Conservation (phyloP, 2,329 filamentous ascomycete genomes). For the Scedosporium dehoogii region DNA sequence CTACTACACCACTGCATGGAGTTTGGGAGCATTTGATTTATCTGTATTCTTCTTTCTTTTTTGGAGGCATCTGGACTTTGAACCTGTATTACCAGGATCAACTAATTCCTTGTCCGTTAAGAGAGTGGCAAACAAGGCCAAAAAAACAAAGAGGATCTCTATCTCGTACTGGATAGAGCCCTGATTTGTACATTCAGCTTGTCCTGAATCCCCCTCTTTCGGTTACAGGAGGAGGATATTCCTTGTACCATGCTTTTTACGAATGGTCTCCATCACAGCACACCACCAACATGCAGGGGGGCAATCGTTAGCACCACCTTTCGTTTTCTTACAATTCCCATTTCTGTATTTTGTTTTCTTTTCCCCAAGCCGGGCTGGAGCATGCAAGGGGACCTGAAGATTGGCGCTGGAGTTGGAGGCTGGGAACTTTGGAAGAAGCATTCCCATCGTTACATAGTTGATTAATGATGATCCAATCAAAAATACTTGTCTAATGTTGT, state of each 20-base stretch:
- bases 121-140: neutral
- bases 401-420: neutral
- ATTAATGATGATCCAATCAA: neutral
- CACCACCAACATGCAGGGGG: neutral
- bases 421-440: neutral
- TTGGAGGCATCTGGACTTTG: constrained; percentile 3
- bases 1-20: constrained; percentile 10
- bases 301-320: neutral
- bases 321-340: neutral
- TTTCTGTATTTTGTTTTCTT: constrained; percentile 8
- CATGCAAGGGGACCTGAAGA: neutral
- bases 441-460: neutral
- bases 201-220: neutral
- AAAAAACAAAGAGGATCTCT: neutral
- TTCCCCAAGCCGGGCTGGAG: neutral
- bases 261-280: neutral
- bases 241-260: neutral
- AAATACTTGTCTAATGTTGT: neutral
- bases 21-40: constrained; percentile 16
- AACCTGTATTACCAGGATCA: neutral
- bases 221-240: neutral
- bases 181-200: neutral
- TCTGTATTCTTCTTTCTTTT: constrained; percentile 15
- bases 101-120: neutral
- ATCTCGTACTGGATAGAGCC: neutral